phyloP scores from a whole-genome alignment of 2,329 filamentous ascomycete species.

The Fusarium sp. region DNA sequence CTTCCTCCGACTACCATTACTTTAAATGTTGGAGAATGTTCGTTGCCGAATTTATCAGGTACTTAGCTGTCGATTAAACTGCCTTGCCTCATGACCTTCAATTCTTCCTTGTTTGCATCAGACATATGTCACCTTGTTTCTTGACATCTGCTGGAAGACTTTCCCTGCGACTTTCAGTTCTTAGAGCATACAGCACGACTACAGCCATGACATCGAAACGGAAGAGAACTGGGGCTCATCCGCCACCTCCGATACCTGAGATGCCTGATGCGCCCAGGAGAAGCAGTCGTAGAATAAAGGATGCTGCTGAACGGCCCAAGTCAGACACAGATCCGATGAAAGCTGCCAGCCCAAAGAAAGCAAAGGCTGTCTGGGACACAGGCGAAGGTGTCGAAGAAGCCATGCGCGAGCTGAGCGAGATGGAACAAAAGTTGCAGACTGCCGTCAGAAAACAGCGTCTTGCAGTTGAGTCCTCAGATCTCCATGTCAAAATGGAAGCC shows the following conservation, averaged over 20 bases:
- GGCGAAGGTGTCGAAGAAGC: constrained; percentile 49
- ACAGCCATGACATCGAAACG: constrained; percentile 52
- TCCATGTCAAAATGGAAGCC: constrained; percentile 20
- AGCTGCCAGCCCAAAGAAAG: not conserved
- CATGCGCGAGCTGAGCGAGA: constrained; percentile 57
- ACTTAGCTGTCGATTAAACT: not conserved
- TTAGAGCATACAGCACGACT: constrained; percentile 5
- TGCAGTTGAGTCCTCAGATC: constrained; percentile 54
- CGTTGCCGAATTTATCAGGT: not conserved
- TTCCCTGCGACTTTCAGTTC: not conserved
- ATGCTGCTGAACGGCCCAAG: constrained; percentile 1
- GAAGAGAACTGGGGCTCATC: constrained; percentile 44
- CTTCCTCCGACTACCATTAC: constrained; percentile 30
- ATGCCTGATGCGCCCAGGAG: constrained; percentile 37
- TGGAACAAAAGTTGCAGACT: constrained; percentile 58
- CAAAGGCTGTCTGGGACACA: constrained; percentile 15
- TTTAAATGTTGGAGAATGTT: constrained; percentile 9
- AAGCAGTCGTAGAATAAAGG: constrained; percentile 40
- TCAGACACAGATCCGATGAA: not conserved
- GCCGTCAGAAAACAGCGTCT: constrained; percentile 57
- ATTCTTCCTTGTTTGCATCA: not conserved
- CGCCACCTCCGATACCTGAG: constrained; percentile 29
- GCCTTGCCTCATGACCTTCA: not conserved
- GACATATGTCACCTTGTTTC: constrained; percentile 11
- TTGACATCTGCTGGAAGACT: constrained; percentile 8